Base-by-base conservation (phyloP, 805 yeast genomes). In the Candida loeiensis region DNA sequence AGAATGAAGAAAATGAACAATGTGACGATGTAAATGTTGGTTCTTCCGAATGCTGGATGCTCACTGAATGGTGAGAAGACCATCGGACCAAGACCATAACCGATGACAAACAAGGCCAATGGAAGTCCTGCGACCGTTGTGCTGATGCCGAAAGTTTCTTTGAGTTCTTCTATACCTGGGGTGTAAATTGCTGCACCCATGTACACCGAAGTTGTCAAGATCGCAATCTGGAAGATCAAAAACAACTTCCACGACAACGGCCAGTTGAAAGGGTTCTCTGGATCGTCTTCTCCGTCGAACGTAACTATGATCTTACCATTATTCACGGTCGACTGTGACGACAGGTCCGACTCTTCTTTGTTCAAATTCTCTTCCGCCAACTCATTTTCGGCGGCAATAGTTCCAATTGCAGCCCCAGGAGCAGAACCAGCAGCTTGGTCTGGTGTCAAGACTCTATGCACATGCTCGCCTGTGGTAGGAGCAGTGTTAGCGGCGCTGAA, bases 31-130 rank as follows among this genome's bases (percentile, higher is more conserved):
- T 77, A 79, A 29, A 76, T 66, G 21, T 68, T 60, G 40, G 74
- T 74, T 45, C 84, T 66, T 11, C 85, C 85, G 35, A 76, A 54
- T 3, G 56, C 53, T 2, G 79, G 73, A 35, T 74, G 66, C 53
- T 80, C 85, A 11, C 80, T 72, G 45, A 80, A 47, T 3, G 85
- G 85, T 0, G 82, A 73, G 39, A 77, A 73, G 2, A 77, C 45
- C 63, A 79, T 62, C 2, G 83, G 83, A 1, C 83, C 83, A 14
- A 77, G 36, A 38, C 80, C 85, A 50, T 80, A 79, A 7, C 84
- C 85, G 20, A 78, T 48, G 6, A 79, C 79, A 46, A 73, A 80
- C 27, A 77, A 45, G 0, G 81, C 60, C 48, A 80, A 62, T 2
- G 80, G 79, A 25, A 80, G 59, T 1, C 72, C 60, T 0, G 79